Conservation (phyloP, 345 rosid species). For the Hibiscus trionum region DNA sequence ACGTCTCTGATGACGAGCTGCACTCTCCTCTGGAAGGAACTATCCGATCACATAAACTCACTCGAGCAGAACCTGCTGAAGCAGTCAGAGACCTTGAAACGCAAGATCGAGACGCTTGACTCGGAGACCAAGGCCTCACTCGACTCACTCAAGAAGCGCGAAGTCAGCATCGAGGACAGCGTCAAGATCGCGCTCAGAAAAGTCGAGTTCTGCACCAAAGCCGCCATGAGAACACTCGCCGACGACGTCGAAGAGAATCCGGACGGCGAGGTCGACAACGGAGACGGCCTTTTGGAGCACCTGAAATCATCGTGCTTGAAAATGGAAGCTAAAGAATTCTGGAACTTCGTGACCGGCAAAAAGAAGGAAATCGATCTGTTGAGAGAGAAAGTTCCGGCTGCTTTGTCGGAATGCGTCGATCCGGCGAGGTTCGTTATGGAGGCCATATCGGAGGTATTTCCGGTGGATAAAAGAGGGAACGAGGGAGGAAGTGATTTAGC, state of each 20-base stretch:
- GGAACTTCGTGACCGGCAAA: conserved; percentile 64
- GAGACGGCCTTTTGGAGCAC: conserved; percentile 48
- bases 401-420: conserved; percentile 73
- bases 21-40: conserved; percentile 96
- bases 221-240: conserved; percentile 38
- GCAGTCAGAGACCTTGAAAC: conserved; percentile 72
- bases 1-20: conserved; percentile 94
- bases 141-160: conserved; percentile 65
- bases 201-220: conserved; percentile 47
- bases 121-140: conserved; percentile 65
- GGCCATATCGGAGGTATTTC: conserved; percentile 86
- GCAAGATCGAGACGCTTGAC: conserved; percentile 65
- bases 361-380: conserved; percentile 75
- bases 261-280: conserved; percentile 74
- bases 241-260: conserved; percentile 27
- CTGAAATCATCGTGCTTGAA: conserved; percentile 52
- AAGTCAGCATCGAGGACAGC: conserved; percentile 82
- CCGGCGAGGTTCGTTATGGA: conserved; percentile 81
- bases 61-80: conserved; percentile 68
- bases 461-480: conserved; percentile 57
- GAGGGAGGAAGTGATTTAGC: conserved; percentile 59
- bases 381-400: conserved; percentile 59
- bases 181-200: conserved; percentile 63
- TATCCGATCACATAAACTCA: conserved; percentile 90
- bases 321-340: conserved; percentile 72